A percentile compares a stretch with the other conserved stretches of the same genome.
Evolutionary conservation across 139 green algal species (phyloP).

Genomic region (Desmodesmus armatus): DNA sequence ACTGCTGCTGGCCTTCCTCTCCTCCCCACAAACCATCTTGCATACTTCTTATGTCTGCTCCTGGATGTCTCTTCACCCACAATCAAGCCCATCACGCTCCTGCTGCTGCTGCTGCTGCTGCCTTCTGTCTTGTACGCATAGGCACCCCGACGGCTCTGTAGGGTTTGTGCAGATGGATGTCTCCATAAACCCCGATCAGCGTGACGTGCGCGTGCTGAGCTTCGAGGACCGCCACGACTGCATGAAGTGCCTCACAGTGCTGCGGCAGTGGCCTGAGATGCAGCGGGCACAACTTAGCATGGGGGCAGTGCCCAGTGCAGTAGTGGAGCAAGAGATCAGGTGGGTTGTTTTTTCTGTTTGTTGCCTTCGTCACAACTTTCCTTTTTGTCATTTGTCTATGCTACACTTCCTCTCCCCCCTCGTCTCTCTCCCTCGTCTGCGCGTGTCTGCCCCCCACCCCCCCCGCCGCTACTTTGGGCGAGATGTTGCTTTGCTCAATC

Average conservation of each 20-base stretch:
- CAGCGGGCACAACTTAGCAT: conserved; percentile 34
- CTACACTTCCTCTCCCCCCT: no score
- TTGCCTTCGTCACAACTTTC: no score
- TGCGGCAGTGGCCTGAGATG: conserved; percentile 56
- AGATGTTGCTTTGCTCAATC: no score
- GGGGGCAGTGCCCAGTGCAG: conserved; percentile 47
- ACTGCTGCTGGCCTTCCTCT: no score
- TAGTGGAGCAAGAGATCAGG: conserved; percentile 38
- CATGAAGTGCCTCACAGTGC: conserved; percentile 55
- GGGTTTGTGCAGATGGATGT: conserved; percentile 67
- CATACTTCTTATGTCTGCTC: not conserved
- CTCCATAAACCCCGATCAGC: conserved; percentile 26
- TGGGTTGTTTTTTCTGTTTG: not conserved
- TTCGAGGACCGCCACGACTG: conserved; percentile 68
- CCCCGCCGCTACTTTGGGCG: no score
- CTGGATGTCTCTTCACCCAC: not conserved
- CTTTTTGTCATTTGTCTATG: no score
- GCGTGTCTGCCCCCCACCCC: no score
- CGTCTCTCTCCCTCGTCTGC: no score
- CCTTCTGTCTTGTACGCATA: not conserved
- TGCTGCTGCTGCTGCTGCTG: conserved; percentile 30
- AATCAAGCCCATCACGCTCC: not conserved
- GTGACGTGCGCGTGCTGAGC: conserved; percentile 61
- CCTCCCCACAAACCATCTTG: no score
- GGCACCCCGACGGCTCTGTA: conserved; percentile 52